phyloP scores from a whole-genome alignment of 2,329 filamentous ascomycete species.

The Cladosporium sp. region DNA sequence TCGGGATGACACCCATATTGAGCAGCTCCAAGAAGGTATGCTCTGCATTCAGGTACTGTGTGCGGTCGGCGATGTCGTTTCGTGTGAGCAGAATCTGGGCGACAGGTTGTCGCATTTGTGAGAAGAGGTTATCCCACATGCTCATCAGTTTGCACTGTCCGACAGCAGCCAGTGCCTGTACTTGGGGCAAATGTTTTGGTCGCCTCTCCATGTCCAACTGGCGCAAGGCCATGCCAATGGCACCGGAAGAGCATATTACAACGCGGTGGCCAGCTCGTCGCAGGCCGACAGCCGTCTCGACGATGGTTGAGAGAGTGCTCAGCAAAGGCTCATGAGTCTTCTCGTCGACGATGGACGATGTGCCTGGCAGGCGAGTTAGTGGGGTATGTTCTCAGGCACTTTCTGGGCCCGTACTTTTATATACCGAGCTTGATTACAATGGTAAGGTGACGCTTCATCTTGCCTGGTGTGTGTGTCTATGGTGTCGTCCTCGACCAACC shows the following conservation, averaged over 20 bases:
- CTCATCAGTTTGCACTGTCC: conserved; percentile 93
- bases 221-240: conserved; percentile 87
- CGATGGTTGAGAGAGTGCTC: conserved; percentile 84
- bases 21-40: conserved; percentile 89
- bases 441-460: conserved; percentile 68
- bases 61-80: conserved; percentile 94
- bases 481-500: no score
- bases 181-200: conserved; percentile 83
- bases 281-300: conserved; percentile 85
- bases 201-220: conserved; percentile 84
- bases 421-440: conserved; percentile 85
- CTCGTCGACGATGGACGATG: conserved; percentile 98
- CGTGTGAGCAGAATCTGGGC: conserved; percentile 91
- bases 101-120: conserved; percentile 80
- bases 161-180: conserved; percentile 92
- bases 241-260: conserved; percentile 93
- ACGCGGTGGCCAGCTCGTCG: conserved; percentile 89
- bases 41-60: conserved; percentile 93
- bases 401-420: conserved; percentile 17
- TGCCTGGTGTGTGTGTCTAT: conserved; percentile 9
- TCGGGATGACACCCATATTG: conserved; percentile 93
- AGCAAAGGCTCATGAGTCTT: conserved; percentile 89
- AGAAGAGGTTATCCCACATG: conserved; percentile 91
- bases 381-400: conserved; percentile 22
- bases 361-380: conserved; percentile 57